A percentile compares a stretch with the other conserved stretches of the same genome.
These are phyloP conservation scores for Eucalyptus rudis DNA, from an alignment of 345 rosid species.

Conservation along the genomic window DNA sequence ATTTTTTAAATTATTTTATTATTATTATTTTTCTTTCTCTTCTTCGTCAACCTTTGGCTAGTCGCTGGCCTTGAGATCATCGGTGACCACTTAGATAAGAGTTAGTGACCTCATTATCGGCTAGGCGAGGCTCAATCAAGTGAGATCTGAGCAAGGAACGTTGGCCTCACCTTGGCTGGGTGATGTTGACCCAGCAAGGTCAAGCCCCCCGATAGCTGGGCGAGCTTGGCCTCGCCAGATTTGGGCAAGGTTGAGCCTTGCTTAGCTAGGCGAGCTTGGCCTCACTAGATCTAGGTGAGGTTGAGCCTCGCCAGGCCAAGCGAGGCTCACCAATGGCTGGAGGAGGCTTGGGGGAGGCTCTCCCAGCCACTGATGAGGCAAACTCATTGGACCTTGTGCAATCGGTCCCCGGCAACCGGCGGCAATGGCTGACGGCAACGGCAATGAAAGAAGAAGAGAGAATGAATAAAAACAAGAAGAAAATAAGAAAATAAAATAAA, in stretches of 20 bases:
- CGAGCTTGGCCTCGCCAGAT: fast-evolving
- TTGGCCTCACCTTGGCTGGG: fast-evolving
- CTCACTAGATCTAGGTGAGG: fast-evolving
- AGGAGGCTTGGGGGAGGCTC: too few species aligned
- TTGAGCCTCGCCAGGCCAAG: too few species aligned
- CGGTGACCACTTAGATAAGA: fast-evolving
- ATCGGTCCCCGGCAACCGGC: fast-evolving
- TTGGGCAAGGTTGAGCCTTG: fast-evolving
- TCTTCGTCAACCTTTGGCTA: fast-evolving
- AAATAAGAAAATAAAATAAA: too few species aligned
- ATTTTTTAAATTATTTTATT: too few species aligned
- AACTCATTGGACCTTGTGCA: too few species aligned
- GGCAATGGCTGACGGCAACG: fast-evolving
- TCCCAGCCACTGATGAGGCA: fast-evolving
- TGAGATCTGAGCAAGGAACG: fast-evolving
- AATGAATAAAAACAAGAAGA: too few species aligned
- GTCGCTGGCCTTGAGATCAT: fast-evolving
- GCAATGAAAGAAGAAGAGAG: fast-evolving
- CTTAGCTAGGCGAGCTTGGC: too few species aligned
- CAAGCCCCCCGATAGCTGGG: fast-evolving
- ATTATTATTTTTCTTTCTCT: too few species aligned
- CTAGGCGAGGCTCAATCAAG: fast-evolving
- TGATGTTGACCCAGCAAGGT: fast-evolving
- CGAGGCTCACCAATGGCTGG: fast-evolving
- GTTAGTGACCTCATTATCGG: fast-evolving